Evolutionary conservation across 2,329 filamentous ascomycete species (phyloP).

Genomic region (Mollisia scopiformis): DNA sequence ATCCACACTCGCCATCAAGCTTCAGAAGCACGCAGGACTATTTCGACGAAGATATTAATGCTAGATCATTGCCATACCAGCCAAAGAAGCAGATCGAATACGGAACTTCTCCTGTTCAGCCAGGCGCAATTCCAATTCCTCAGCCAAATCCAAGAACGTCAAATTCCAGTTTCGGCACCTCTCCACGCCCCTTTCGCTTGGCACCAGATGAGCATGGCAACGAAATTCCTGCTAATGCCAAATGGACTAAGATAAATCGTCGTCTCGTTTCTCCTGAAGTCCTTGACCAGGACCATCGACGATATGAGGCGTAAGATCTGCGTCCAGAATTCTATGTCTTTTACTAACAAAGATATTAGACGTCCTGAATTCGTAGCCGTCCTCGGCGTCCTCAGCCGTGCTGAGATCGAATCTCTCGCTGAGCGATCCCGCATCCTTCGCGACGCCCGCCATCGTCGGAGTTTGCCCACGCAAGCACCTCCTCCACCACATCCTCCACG

Average conservation of each 20-base stretch:
- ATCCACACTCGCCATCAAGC: constrained; percentile 24
- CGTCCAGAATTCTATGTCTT: constrained; percentile 15
- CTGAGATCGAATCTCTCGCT: constrained; percentile 56
- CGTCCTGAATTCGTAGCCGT: constrained; percentile 63
- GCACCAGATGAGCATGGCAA: constrained; percentile 60
- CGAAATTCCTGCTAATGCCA: constrained; percentile 58
- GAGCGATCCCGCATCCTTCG: constrained; percentile 43
- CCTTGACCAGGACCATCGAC: constrained; percentile 55
- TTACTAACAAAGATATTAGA: constrained; percentile 15
- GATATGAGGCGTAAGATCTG: constrained; percentile 54
- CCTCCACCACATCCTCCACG: constrained; percentile 15
- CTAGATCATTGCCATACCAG: constrained; percentile 22
- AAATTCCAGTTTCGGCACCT: constrained; percentile 14
- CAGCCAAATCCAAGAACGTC: constrained; percentile 4
- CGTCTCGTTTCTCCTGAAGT: constrained; percentile 61
- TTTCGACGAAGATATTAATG: constrained; percentile 20
- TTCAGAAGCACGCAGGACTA: constrained; percentile 24
- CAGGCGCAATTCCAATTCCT: constrained; percentile 25
- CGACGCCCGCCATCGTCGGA: constrained; percentile 23
- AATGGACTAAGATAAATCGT: constrained; percentile 62
- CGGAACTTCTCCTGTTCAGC: constrained; percentile 13
- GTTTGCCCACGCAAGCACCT: constrained; percentile 1
- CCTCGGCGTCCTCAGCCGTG: constrained; percentile 55
- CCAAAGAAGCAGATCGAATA: constrained; percentile 22
- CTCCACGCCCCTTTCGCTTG: constrained; percentile 35